A percentile compares a stretch with the other conserved stretches of the same genome.
Evolutionary conservation across 2,329 filamentous ascomycete genomes (phyloP).

Genomic region (Botrytis cinerea): DNA sequence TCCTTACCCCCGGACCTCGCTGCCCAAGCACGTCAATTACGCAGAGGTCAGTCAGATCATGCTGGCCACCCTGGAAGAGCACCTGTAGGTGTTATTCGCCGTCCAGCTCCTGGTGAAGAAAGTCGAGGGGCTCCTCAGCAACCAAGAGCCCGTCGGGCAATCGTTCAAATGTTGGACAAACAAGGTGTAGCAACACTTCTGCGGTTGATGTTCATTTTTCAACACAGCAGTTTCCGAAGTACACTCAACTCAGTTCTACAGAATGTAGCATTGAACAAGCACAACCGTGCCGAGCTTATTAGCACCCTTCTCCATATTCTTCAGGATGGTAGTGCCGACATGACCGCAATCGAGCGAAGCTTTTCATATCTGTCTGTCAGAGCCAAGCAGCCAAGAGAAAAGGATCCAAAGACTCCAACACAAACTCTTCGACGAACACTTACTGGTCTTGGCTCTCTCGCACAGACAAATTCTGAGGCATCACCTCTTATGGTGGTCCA

Average conservation of each 20-base stretch:
- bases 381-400: constrained; percentile 74
- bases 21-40: constrained; percentile 77
- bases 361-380: constrained; percentile 91
- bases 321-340: constrained; percentile 91
- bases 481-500: constrained; percentile 95
- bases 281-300: constrained; percentile 91
- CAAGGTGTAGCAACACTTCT: constrained; percentile 92
- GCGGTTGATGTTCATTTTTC: constrained; percentile 96
- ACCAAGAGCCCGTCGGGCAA: constrained; percentile 74
- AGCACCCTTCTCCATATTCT: constrained; percentile 90
- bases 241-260: constrained; percentile 85
- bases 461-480: constrained; percentile 73
- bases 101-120: constrained; percentile 48
- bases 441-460: constrained; percentile 55
- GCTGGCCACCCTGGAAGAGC: constrained; percentile 32
- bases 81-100: constrained; percentile 47
- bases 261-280: constrained; percentile 93
- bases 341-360: constrained; percentile 90
- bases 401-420: constrained; percentile 69
- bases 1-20: constrained; percentile 83
- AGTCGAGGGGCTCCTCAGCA: constrained; percentile 34
- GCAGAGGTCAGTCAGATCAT: constrained; percentile 47
- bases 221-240: constrained; percentile 81
- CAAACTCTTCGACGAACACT: constrained; percentile 75
- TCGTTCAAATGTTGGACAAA: constrained; percentile 97